These are phyloP conservation scores for Adansonia gregorii DNA, from an alignment of 441 rosid species.

Conservation along the genomic window DNA sequence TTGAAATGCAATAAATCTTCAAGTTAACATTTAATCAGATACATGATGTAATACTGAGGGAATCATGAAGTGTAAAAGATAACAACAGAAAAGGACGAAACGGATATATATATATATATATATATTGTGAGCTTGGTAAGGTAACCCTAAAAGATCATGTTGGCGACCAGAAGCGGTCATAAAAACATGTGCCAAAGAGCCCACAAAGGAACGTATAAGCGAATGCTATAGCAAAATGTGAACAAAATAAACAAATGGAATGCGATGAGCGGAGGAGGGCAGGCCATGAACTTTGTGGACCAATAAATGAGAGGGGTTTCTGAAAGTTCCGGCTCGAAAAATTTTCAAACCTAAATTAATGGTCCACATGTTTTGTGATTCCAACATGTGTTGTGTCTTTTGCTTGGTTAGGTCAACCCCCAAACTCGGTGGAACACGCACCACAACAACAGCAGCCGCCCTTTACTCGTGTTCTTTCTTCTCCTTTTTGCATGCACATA, in stretches of 20 bases:
- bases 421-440: conserved; percentile 12
- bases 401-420: conserved; percentile 33
- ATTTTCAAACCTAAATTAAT: conserved; percentile 7
- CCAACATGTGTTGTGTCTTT: conserved; percentile 1
- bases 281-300: conserved; percentile 28
- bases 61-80: conserved; percentile 1
- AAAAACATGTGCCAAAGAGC: conserved; percentile 23
- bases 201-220: neutral
- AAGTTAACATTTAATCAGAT: neutral
- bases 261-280: neutral
- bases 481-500: neutral
- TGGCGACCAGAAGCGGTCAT: conserved; percentile 12
- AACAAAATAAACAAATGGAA: neutral
- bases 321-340: neutral
- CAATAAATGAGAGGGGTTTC: conserved; percentile 1
- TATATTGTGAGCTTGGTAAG: neutral
- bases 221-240: neutral
- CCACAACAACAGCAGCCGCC: conserved; percentile 26
- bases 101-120: neutral
- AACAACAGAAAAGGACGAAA: conserved; percentile 22
- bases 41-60: neutral
- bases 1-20: neutral
- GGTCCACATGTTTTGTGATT: conserved; percentile 30
- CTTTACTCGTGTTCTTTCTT: neutral
- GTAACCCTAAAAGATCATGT: conserved; percentile 15